Percentiles rank a stretch among this genome's conserved stretches.
phyloP scores from a whole-genome alignment of 164 flowering plant genomes.

The Taxillus chinensis region DNA sequence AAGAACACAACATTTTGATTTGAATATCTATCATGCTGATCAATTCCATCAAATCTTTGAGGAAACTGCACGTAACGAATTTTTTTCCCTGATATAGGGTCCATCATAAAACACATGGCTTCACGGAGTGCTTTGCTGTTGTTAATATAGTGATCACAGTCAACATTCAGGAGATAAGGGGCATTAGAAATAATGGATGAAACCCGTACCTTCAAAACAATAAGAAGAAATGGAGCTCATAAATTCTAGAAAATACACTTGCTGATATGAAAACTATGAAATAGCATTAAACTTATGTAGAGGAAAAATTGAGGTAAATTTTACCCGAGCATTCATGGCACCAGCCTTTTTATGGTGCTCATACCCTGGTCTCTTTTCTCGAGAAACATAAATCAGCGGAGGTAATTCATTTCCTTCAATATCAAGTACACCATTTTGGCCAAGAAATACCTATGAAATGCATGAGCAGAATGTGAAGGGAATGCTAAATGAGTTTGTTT shows the following conservation, averaged over 20 bases:
- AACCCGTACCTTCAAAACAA: constrained; percentile 22
- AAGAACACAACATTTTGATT: constrained; percentile 66
- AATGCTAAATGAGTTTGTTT: background rate
- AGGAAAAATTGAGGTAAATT: background rate
- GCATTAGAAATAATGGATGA: constrained; percentile 65
- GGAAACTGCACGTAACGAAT: constrained; percentile 59
- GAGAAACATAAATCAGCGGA: constrained; percentile 46
- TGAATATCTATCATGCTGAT: constrained; percentile 54
- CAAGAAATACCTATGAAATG: constrained; percentile 36
- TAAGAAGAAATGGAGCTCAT: background rate
- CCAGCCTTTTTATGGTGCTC: constrained; percentile 62
- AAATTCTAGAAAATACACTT: background rate
- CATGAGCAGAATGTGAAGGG: background rate
- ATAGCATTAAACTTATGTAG: too few species aligned
- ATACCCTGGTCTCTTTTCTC: constrained; percentile 54
- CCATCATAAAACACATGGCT: constrained; percentile 69
- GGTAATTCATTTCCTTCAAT: constrained; percentile 44
- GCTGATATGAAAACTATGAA: too few species aligned
- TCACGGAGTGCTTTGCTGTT: constrained; percentile 64
- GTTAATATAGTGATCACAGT: constrained; percentile 68
- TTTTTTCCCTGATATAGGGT: constrained; percentile 44
- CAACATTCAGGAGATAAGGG: constrained; percentile 55
- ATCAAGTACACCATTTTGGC: constrained; percentile 39
- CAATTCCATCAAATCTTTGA: constrained; percentile 68
- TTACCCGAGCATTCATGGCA: constrained; percentile 66